Base-by-base conservation (phyloP, 2,329 filamentous ascomycete species). In the Sordariomycetes sp. region DNA sequence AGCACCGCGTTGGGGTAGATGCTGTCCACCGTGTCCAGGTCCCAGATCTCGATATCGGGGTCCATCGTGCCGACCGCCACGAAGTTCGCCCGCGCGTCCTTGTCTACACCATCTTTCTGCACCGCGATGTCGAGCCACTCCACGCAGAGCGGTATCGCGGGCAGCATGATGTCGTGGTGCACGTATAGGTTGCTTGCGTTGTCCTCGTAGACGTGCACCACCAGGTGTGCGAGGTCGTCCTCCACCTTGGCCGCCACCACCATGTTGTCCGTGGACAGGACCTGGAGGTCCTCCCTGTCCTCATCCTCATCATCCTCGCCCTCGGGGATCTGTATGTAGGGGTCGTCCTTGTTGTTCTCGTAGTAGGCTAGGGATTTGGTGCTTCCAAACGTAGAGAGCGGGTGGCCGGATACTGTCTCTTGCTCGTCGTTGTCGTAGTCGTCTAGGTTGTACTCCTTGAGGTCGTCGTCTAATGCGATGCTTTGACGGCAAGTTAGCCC, bases 111-210 rank as follows among this genome's bases (percentile, higher is more conserved):
- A 12, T 77, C 72, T 68, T 90, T 89, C 62, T 87, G 86, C 39
- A 96, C 90, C n/a, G 90, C 86, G 58, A 96, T 79, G 68, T 96
- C 89, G 52, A 99, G 74, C 94, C 94, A 99, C 74, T 99, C 94
- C 48, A 97, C 81, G 66, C 90, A 94, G 7, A 99, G 82, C 12
- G 94, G 94, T 67, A 99, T 96, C 25, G 92, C 92, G 35, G 94
- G 94, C 58, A 99, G 81, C 92, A 99, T 97, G 65, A 99, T 95
- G 71, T 99, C 94, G 79, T 99, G 94, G 74, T 99, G 94, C 25
- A 99, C 92, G 70, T 99, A 99, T 60, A 99, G 85, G 69, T 99
- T 99, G 72, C 97, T 94, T 52, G 86, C 88, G 61, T 84, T 84
- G 65, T 97, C 94, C 71, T 99, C 94, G 72, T 97, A 99, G 32